Conservation (phyloP, 1,284 basidiomycete genomes). For the Gymnopus androsaceus region DNA sequence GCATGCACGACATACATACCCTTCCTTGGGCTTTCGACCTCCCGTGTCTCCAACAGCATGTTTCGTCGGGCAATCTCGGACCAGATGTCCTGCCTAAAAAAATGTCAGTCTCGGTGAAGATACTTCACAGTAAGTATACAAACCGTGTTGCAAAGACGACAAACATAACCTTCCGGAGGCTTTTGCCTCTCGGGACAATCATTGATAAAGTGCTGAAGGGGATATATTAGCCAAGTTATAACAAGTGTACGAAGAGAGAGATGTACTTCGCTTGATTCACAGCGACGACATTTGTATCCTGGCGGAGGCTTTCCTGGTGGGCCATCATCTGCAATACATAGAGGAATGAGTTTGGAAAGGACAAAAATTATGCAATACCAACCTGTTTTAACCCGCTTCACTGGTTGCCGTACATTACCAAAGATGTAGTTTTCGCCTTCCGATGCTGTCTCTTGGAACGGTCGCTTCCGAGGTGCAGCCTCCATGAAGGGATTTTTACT, state of each 20-base stretch:
- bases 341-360: not conserved
- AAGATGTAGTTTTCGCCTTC: slow-evolving; percentile 68
- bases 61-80: slow-evolving; percentile 84
- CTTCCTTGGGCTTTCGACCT: slow-evolving; percentile 75
- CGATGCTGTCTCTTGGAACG: slow-evolving; percentile 37
- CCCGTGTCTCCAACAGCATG: slow-evolving; percentile 76
- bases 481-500: slow-evolving; percentile 76
- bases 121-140: slow-evolving; percentile 19
- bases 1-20: slow-evolving; percentile 87
- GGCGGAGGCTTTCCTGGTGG: slow-evolving; percentile 61
- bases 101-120: too few species aligned
- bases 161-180: slow-evolving; percentile 84
- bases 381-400: slow-evolving; percentile 60
- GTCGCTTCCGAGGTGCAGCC: slow-evolving; percentile 52
- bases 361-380: slow-evolving; percentile 20
- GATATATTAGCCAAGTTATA: not conserved
- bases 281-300: slow-evolving; percentile 77
- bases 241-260: not conserved
- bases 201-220: slow-evolving; percentile 69
- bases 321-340: slow-evolving; percentile 32
- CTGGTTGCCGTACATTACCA: slow-evolving; percentile 56
- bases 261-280: slow-evolving; percentile 71
- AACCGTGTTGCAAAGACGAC: slow-evolving; percentile 75
- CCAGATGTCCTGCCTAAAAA: slow-evolving; percentile 80
- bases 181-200: slow-evolving; percentile 73